Base-by-base conservation (phyloP, 2,329 filamentous ascomycete species). In the Fusarium sp. region DNA sequence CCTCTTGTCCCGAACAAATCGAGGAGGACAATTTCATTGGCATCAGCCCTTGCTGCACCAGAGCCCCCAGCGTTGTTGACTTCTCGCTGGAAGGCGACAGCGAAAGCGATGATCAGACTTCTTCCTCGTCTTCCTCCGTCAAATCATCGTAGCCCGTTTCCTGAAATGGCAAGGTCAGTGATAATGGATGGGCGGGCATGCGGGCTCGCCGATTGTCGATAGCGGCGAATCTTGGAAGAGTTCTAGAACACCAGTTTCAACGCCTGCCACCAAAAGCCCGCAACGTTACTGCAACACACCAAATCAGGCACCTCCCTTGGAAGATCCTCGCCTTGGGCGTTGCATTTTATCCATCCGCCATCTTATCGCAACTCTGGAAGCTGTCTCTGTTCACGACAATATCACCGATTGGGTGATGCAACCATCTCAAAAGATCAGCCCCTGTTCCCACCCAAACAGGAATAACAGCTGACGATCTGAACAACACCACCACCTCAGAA, bases 11-110 rank as follows among this genome's bases (percentile, higher is more conserved):
- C 50, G 56, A 77, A 42, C 82, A 83, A 71, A 72, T 83, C 26
- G 79, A 82, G 62, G 75, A 74, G 10, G 70, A 79, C 32, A 81
- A 79, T 72, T 82, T 82, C 64, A 66, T 77, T 22, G 83, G 82
- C 58, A 78, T 87, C 75, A 87, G 85, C 76, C 85, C 85, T 26
- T 83, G 85, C 75, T 84, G 82, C 72, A 85, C 85, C 36, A 80
- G 84, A 26, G 72, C 78, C 24, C 78, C 79, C 56, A 85, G 84
- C 70, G 64, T 84, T 38, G 77, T 80, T 53, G 77, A 81, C 64
- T 75, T 78, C 44, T 67, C 65, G 15, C 22, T 75, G 15, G 75
- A 76, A 56, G 57, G 54, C 17, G 72, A 69, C 55, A 75, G 66
- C 50, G 77, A 78, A 41, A 78, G 74, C 68, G 75, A 78, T 44